phyloP scores from a whole-genome alignment of 129 eudicot species.

The Centrapalus pauciflorus region DNA sequence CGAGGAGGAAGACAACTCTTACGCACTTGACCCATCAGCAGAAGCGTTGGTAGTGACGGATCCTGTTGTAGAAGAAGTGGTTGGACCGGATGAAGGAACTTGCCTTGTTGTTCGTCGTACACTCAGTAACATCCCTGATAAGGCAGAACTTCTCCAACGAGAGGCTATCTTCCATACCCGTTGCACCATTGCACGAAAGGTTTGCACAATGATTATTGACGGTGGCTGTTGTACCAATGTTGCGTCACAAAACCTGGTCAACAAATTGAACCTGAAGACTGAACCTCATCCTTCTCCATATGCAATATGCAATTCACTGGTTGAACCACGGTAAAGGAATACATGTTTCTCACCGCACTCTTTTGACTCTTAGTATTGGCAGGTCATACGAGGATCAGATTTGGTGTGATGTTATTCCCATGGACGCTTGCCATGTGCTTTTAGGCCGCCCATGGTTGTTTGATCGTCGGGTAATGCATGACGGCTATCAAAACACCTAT shows the following conservation, averaged over 20 bases:
- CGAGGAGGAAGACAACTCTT: neutral
- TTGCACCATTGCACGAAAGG: neutral
- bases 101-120: neutral
- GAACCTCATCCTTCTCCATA: neutral
- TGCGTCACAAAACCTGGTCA: neutral
- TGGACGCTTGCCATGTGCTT: neutral
- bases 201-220: conserved; percentile 8
- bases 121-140: neutral
- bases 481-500: neutral
- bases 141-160: neutral
- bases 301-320: neutral
- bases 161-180: conserved; percentile 9
- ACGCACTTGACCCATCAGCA: neutral
- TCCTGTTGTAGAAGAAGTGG: neutral
- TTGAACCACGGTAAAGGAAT: neutral
- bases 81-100: neutral
- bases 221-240: neutral
- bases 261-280: neutral
- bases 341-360: neutral
- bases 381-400: neutral
- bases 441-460: neutral
- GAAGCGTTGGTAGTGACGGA: neutral
- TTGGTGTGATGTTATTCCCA: neutral
- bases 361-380: neutral
- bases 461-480: neutral